Conservation (phyloP, 2,329 filamentous ascomycete genomes). For the Phaeosphaeriaceae sp. region DNA sequence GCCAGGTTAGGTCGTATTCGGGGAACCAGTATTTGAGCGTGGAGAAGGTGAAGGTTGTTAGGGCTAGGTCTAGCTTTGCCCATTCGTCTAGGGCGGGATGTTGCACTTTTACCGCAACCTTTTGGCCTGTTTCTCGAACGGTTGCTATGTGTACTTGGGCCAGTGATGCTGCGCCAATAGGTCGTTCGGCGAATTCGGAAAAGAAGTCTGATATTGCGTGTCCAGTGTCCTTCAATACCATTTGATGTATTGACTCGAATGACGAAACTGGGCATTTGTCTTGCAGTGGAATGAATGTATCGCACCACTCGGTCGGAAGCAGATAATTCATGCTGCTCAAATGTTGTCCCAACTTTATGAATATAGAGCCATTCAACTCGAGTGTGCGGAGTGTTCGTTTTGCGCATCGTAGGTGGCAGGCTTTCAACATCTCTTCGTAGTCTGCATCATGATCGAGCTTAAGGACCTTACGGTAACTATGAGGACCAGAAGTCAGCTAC, state of each 20-base stretch:
- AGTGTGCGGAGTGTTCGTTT: slow-evolving; percentile 83
- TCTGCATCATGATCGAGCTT: slow-evolving; percentile 71
- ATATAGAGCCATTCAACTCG: slow-evolving; percentile 97
- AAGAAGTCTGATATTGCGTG: slow-evolving; percentile 81
- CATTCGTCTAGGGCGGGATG: slow-evolving; percentile 89
- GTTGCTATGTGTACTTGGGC: slow-evolving; percentile 93
- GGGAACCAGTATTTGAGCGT: slow-evolving; percentile 93
- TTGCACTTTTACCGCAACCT: slow-evolving; percentile 95
- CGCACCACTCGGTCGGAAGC: slow-evolving; percentile 88
- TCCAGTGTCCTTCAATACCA: slow-evolving; percentile 87
- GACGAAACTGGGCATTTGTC: slow-evolving; percentile 95
- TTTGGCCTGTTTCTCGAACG: slow-evolving; percentile 79
- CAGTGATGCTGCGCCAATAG: slow-evolving; percentile 90
- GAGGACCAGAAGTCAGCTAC: slow-evolving; percentile 17
- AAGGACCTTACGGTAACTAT: slow-evolving; percentile 85
- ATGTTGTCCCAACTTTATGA: slow-evolving; percentile 97
- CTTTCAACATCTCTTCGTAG: slow-evolving; percentile 71
- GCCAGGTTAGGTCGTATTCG: slow-evolving; percentile 96
- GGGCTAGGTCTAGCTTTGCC: slow-evolving; percentile 82
- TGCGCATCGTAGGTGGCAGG: slow-evolving; percentile 92
- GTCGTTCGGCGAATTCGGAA: slow-evolving; percentile 77
- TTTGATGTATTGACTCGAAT: slow-evolving; percentile 80
- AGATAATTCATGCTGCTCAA: slow-evolving; percentile 96
- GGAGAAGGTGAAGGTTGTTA: slow-evolving; percentile 88
- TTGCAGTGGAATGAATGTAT: slow-evolving; percentile 93